phyloP scores from a whole-genome alignment of 805 yeast species.

The Peterozyma xylosa region DNA sequence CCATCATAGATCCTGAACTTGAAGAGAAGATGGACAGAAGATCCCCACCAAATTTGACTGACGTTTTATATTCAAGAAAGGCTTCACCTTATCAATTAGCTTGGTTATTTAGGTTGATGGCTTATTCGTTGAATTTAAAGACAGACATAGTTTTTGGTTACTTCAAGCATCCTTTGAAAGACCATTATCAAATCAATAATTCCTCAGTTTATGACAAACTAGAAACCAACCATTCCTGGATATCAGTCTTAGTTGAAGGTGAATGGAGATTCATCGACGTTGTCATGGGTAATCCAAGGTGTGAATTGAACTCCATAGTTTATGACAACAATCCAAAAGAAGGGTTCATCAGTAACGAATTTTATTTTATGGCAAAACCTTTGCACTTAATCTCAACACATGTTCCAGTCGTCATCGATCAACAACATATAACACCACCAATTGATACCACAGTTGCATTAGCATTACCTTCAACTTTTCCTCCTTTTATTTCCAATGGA shows the following conservation, averaged over 20 bases:
- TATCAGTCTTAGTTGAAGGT: constrained; percentile 65
- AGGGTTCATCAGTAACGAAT: constrained; percentile 31
- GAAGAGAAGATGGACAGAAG: constrained; percentile 24
- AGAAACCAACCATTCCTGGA: constrained; percentile 82
- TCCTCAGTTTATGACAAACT: constrained; percentile 32
- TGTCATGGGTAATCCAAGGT: constrained; percentile 51
- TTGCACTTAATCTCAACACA: constrained; percentile 73
- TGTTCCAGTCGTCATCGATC: constrained; percentile 68
- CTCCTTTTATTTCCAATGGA: constrained; percentile 60
- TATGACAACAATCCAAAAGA: constrained; percentile 24
- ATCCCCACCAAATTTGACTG: constrained; percentile 19
- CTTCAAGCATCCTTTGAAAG: constrained; percentile 67
- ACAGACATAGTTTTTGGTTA: constrained; percentile 79
- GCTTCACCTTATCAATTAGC: constrained; percentile 57
- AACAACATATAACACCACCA: constrained; percentile 85
- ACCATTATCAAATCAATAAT: constrained; percentile 29
- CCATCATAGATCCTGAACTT: constrained; percentile 28
- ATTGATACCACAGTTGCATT: constrained; percentile 71
- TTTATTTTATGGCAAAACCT: constrained; percentile 78
- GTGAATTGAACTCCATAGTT: constrained; percentile 31
- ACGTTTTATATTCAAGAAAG: constrained; percentile 17
- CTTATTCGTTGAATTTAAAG: constrained; percentile 61
- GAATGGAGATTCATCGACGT: constrained; percentile 80
- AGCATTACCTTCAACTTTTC: constrained; percentile 80
- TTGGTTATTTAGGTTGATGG: constrained; percentile 65